Evolutionary conservation across 164 flowering plant species (phyloP).

Genomic region (Protea cynaroides): DNA sequence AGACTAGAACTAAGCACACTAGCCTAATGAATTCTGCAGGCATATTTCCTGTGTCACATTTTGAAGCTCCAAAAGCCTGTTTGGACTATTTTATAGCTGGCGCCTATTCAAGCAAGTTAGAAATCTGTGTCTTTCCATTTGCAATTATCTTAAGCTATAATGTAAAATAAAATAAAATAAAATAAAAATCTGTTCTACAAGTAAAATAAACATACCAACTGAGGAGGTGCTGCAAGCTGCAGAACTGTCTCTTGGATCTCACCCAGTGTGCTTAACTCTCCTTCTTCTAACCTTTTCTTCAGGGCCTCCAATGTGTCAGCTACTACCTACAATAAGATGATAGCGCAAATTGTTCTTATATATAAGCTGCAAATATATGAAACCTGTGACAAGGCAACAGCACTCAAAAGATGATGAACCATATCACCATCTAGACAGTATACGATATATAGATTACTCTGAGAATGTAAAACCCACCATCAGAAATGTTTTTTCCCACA

Average conservation of each 20-base stretch:
- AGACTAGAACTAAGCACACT: too few species aligned
- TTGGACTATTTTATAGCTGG: not conserved
- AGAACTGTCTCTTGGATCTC: conserved; percentile 78
- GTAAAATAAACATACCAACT: conserved; percentile 49
- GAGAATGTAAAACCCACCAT: too few species aligned
- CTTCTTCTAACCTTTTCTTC: conserved; percentile 52
- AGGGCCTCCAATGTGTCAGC: conserved; percentile 40
- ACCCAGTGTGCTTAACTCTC: conserved; percentile 50
- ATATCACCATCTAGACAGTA: too few species aligned
- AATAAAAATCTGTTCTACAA: too few species aligned
- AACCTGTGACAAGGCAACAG: not conserved
- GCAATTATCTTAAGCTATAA: not conserved
- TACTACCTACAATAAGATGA: conserved; percentile 43
- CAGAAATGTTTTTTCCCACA: too few species aligned
- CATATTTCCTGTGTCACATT: too few species aligned
- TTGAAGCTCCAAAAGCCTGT: not conserved
- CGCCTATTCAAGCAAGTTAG: not conserved
- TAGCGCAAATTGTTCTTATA: not conserved
- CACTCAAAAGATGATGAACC: too few species aligned
- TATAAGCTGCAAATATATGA: not conserved
- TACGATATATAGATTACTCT: too few species aligned
- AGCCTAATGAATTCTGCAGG: too few species aligned
- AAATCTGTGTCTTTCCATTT: too few species aligned
- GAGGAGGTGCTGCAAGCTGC: conserved; percentile 62
- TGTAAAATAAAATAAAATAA: too few species aligned